phyloP scores from a whole-genome alignment of 768 basidiomycete genomes.

The Russula compacta region DNA sequence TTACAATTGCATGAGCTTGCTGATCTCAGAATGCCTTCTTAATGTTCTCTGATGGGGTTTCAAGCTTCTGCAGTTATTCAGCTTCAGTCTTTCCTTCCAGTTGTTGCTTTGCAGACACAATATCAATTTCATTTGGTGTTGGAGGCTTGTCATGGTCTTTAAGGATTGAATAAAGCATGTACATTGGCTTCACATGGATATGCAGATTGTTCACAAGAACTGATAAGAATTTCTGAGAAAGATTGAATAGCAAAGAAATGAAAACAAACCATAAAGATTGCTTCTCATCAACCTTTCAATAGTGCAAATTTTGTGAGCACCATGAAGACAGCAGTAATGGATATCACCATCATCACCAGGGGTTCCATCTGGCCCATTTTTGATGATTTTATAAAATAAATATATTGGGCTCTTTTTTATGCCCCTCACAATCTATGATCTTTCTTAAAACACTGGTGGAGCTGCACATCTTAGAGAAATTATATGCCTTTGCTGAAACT shows the following conservation, averaged over 20 bases:
- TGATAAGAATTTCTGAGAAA: background rate
- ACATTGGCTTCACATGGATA: background rate
- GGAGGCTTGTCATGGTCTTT: background rate
- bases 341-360: no score
- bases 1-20: background rate
- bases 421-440: background rate
- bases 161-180: background rate
- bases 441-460: background rate
- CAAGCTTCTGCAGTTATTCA: background rate
- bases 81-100: background rate
- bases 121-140: background rate
- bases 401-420: background rate
- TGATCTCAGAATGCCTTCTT: background rate
- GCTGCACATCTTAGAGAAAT: background rate
- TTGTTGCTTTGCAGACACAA: background rate
- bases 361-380: no score
- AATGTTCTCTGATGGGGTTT: background rate
- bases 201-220: background rate
- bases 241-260: no score
- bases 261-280: background rate
- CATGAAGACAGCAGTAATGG: no score
- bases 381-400: background rate
- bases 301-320: no score
- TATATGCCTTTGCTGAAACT: background rate
- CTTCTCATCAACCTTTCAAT: background rate